Conservation (phyloP, 495 filamentous ascomycete species). For the Aspergillus coremiiformis region DNA sequence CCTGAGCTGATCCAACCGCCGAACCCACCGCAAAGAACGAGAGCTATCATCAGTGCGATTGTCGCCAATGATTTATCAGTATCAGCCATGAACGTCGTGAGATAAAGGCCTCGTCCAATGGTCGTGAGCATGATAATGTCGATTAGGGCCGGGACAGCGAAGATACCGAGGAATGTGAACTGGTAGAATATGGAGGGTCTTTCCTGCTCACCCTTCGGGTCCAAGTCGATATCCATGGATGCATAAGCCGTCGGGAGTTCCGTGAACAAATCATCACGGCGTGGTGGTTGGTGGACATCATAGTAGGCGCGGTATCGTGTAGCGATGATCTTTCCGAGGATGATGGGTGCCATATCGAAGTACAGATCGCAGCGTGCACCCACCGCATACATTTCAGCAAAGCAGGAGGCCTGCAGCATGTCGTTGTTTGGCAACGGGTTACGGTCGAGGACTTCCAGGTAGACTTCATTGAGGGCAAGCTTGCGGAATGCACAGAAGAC, state of each 20-base stretch:
- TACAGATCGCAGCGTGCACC: constrained; percentile 55
- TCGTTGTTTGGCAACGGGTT: constrained; percentile 51
- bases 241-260: constrained; percentile 46
- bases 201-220: constrained; percentile 31
- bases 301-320: constrained; percentile 46
- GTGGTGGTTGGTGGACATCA: constrained; percentile 40
- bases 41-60: constrained; percentile 48
- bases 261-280: constrained; percentile 42
- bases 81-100: constrained; percentile 46
- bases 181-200: constrained; percentile 40
- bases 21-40: constrained; percentile 49
- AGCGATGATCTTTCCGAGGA: constrained; percentile 48
- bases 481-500: constrained; percentile 51
- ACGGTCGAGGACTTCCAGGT: constrained; percentile 51
- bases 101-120: constrained; percentile 50
- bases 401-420: constrained; percentile 52
- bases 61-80: constrained; percentile 48
- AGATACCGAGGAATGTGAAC: constrained; percentile 53
- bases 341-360: constrained; percentile 49
- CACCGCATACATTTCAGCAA: constrained; percentile 53
- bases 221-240: constrained; percentile 48
- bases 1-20: constrained; percentile 53
- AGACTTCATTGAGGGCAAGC: constrained; percentile 52
- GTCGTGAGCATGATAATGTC: constrained; percentile 52
- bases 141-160: constrained; percentile 52